Conservation (phyloP, 2,329 filamentous ascomycete species). For the Aspergillus sp. region DNA sequence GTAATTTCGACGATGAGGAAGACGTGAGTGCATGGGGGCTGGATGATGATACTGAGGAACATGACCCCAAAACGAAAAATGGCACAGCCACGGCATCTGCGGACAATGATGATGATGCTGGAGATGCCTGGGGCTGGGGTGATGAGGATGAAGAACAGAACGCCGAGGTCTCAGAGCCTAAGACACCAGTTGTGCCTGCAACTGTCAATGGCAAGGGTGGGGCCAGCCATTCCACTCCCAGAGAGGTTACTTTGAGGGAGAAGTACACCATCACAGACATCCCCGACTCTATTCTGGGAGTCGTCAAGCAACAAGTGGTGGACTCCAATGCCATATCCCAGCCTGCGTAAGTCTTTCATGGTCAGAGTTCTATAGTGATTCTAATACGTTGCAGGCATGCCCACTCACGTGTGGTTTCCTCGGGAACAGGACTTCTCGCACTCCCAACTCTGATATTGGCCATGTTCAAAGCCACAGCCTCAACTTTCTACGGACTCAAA, state of each 20-base stretch:
- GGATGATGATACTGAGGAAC: constrained; percentile 40
- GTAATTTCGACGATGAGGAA: constrained; percentile 39
- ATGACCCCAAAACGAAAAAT: constrained; percentile 18
- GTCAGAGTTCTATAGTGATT: not conserved
- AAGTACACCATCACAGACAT: constrained; percentile 86
- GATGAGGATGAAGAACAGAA: constrained; percentile 58
- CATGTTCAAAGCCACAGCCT: constrained; percentile 54
- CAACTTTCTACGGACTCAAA: constrained; percentile 48
- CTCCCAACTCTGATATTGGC: constrained; percentile 51
- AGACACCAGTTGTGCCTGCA: constrained; percentile 20
- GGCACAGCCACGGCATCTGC: constrained; percentile 11
- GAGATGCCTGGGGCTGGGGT: constrained; percentile 83
- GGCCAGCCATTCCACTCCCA: constrained; percentile 30
- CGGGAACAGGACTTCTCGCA: constrained; percentile 46
- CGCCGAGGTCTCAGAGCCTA: constrained; percentile 24
- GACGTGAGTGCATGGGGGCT: constrained; percentile 55
- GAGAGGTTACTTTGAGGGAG: constrained; percentile 78
- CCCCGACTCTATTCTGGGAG: constrained; percentile 68
- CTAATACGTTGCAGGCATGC: constrained; percentile 33
- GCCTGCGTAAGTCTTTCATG: constrained; percentile 35
- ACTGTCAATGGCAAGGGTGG: constrained; percentile 26
- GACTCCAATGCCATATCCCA: constrained; percentile 44
- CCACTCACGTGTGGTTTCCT: constrained; percentile 42
- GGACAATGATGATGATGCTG: constrained; percentile 40
- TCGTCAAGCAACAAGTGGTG: constrained; percentile 44